Conservation (phyloP, 805 yeast species). For the Wickerhamomyces strasburgensis region DNA sequence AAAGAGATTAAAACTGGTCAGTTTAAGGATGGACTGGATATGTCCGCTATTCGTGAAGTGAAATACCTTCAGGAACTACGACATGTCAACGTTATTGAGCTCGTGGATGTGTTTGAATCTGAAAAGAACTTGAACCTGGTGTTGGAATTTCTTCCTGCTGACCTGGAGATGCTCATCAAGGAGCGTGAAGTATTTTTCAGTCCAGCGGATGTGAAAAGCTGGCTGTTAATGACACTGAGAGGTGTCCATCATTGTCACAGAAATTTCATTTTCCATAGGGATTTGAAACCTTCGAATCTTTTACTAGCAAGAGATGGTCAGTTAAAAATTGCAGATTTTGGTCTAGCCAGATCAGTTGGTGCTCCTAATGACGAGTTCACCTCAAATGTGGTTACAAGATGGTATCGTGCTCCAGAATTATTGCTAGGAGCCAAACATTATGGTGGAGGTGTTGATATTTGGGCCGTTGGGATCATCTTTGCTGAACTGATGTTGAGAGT, state of each 20-base stretch:
- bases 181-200: slow-evolving; percentile 72
- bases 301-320: slow-evolving; percentile 83
- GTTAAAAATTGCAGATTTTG: slow-evolving; percentile 95
- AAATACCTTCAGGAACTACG: slow-evolving; percentile 79
- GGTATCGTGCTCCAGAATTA: slow-evolving; percentile 97
- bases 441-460: slow-evolving; percentile 82
- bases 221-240: slow-evolving; percentile 91
- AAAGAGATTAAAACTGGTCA: slow-evolving; percentile 93
- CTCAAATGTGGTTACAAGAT: slow-evolving; percentile 92
- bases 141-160: slow-evolving; percentile 89
- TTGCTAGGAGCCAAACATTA: slow-evolving; percentile 86
- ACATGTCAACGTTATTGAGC: slow-evolving; percentile 77
- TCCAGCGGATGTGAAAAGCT: slow-evolving; percentile 84
- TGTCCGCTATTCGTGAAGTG: slow-evolving; percentile 95
- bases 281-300: slow-evolving; percentile 88
- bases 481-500: slow-evolving; percentile 94
- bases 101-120: slow-evolving; percentile 79
- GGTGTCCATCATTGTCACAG: slow-evolving; percentile 96
- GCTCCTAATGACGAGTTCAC: slow-evolving; percentile 74
- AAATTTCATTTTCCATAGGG: slow-evolving; percentile 85
- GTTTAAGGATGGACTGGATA: slow-evolving; percentile 93
- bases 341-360: slow-evolving; percentile 83
- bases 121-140: slow-evolving; percentile 69
- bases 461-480: slow-evolving; percentile 96
- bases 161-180: slow-evolving; percentile 82